Evolutionary conservation across 305 asterid species (phyloP), one percentile per base, ranked within the genome.

Genomic region (Fraxinus nigra): DNA sequence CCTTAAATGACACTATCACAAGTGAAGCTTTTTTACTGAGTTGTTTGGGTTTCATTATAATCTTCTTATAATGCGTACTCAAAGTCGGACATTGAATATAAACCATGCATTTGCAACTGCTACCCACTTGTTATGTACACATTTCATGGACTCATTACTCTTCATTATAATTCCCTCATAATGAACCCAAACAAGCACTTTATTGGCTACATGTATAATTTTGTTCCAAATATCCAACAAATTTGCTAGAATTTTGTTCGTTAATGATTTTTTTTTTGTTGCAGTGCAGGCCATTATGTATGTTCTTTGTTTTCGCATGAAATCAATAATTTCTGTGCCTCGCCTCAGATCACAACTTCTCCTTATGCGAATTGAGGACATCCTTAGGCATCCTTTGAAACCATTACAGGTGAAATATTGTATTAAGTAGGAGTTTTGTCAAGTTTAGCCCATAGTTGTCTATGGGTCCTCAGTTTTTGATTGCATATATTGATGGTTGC

Each of bases 221-320:
- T 26, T 18, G 6, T 11, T 26, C 7, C 37, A 24, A 11, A 10
- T 9, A 65, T 9, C 2, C 7, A 26, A 65, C 4, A 28, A 13
- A 28, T 69, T 69, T 30, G 4, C 37, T 69, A 16, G 75, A 30
- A 28, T 69, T 13, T 28, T 69, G 16, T 75, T 72, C 32, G 34
- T 81, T 79, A 67, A 79, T 84, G 70, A 56, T 72, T 24, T 75
- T 73, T 75, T 72, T 35, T 69, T 75, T 33, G 43, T 24, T 83
- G 16, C 84, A 26, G 86, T 30, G 84, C 91, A 96, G 99, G 98
- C 98, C 80, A 83, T 83, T 51, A 91, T 96, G 98, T 94, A 96
- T 83, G 93, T 94, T 78, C 94, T 96, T 80, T 94, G 98, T 89
- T 96, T 96, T 65, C 98, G 97, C 56, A 89, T 93, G 97, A 93